phyloP scores from a whole-genome alignment of 2,329 filamentous ascomycete genomes.

The Fusarium multiceps region DNA sequence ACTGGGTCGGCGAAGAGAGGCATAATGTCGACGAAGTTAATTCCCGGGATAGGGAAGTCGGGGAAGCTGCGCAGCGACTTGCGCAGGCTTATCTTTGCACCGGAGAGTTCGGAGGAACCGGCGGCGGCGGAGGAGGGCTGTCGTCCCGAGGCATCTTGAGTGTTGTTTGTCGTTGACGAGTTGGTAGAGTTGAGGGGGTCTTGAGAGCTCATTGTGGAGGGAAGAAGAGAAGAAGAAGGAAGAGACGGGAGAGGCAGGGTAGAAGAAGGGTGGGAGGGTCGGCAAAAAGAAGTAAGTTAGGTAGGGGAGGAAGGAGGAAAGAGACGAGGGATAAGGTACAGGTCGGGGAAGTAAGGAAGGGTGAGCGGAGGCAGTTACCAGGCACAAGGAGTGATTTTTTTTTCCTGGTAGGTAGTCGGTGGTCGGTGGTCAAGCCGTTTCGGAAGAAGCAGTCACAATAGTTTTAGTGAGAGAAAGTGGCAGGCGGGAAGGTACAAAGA shows the following conservation, averaged over 20 bases:
- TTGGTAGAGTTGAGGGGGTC: conserved; percentile 43
- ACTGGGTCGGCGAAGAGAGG: conserved; percentile 86
- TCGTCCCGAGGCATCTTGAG: conserved; percentile 71
- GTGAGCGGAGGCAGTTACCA: conserved; percentile 42
- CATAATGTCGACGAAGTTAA: conserved; percentile 98
- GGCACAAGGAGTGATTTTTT: conserved; percentile 42
- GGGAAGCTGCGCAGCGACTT: conserved; percentile 83
- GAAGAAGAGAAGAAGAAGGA: conserved; percentile 43
- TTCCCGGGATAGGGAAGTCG: conserved; percentile 92
- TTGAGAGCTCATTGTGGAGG: conserved; percentile 51
- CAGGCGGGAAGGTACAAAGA: conserved; percentile 39
- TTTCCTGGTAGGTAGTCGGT: conserved; percentile 18
- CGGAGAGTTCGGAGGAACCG: conserved; percentile 72
- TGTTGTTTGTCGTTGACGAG: conserved; percentile 45
- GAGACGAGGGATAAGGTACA: conserved; percentile 39
- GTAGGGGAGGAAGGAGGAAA: conserved; percentile 44
- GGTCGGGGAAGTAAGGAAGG: conserved; percentile 34
- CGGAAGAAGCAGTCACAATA: conserved; percentile 24
- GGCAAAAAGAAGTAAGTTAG: conserved; percentile 46
- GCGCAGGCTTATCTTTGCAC: conserved; percentile 77
- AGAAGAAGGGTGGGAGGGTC: conserved; percentile 46
- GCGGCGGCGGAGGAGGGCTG: conserved; percentile 71
- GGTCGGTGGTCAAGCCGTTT: conserved; percentile 32
- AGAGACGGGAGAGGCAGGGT: conserved; percentile 43
- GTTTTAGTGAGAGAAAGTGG: conserved; percentile 27